Evolutionary conservation across 2,329 filamentous ascomycete genomes (phyloP).

Genomic region (Epichloe typhina): DNA sequence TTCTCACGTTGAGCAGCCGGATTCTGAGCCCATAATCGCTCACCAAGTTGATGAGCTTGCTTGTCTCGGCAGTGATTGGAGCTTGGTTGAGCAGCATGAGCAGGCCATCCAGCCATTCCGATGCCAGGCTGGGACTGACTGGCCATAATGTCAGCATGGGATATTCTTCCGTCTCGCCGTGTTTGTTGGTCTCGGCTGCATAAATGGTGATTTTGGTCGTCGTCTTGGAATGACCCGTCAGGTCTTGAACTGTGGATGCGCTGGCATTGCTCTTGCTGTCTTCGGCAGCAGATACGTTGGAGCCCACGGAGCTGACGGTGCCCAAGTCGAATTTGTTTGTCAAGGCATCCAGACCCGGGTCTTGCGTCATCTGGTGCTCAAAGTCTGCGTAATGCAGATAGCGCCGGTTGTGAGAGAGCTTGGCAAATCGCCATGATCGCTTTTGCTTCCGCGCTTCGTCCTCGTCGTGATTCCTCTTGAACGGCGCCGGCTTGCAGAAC

Average conservation of each 20-base stretch:
- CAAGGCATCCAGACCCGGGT: constrained; percentile 61
- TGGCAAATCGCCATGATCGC: constrained; percentile 66
- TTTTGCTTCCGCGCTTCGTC: constrained; percentile 25
- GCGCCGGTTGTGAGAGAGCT: constrained; percentile 79
- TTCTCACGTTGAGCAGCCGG: constrained; percentile 75
- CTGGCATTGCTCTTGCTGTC: constrained; percentile 33
- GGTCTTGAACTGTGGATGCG: constrained; percentile 28
- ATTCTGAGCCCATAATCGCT: constrained; percentile 89
- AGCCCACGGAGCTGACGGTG: constrained; percentile 83
- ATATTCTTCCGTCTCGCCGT: constrained; percentile 42
- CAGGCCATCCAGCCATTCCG: constrained; percentile 92
- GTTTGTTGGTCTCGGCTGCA: constrained; percentile 24
- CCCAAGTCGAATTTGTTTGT: constrained; percentile 75
- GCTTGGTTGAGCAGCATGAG: constrained; percentile 91
- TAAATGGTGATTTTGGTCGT: constrained; percentile 88
- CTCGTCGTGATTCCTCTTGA: constrained; percentile 18
- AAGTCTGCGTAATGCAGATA: constrained; percentile 89
- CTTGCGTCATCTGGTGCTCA: constrained; percentile 44
- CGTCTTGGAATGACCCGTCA: constrained; percentile 24
- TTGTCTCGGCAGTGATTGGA: constrained; percentile 93
- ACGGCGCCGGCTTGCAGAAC: constrained; percentile 49
- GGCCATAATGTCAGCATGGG: constrained; percentile 76
- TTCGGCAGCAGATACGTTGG: constrained; percentile 64
- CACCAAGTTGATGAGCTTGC: constrained; percentile 74
- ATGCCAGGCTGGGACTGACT: constrained; percentile 66